Evolutionary conservation across 352 stramenopile species (phyloP).

Genomic region (Globisporangium heterothallicum): DNA sequence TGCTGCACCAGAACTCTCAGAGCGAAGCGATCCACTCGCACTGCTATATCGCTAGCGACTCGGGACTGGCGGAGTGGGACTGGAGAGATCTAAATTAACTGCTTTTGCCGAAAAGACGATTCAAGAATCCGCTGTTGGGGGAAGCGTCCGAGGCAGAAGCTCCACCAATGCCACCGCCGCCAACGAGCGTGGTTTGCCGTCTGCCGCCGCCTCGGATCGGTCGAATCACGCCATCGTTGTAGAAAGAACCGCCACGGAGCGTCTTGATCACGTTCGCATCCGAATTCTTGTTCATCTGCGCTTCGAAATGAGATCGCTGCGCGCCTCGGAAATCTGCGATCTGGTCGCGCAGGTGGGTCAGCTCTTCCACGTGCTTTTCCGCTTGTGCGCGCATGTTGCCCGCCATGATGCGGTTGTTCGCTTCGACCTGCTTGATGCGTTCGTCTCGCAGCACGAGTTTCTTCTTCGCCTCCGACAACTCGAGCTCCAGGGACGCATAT

Average conservation of each 20-base stretch:
- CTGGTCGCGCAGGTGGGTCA: constrained; percentile 80
- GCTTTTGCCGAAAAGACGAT: constrained; percentile 45
- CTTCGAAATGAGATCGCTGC: constrained; percentile 73
- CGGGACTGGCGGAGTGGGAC: too few species aligned
- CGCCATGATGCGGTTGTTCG: constrained; percentile 83
- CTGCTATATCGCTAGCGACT: too few species aligned
- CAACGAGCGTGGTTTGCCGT: constrained; percentile 40
- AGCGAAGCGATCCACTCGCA: too few species aligned
- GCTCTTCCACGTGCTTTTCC: constrained; percentile 85
- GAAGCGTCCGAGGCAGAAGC: background rate
- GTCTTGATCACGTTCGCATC: constrained; percentile 53
- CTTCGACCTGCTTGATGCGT: constrained; percentile 87
- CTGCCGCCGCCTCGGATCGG: constrained; percentile 67
- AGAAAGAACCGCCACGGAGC: constrained; percentile 58
- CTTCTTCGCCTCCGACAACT: constrained; percentile 85
- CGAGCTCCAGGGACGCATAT: constrained; percentile 86
- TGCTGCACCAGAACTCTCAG: too few species aligned
- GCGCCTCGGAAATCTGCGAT: constrained; percentile 78
- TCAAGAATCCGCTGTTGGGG: constrained; percentile 34
- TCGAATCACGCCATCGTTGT: constrained; percentile 61
- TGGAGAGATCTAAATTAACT: constrained; percentile 11
- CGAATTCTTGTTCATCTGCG: constrained; percentile 47
- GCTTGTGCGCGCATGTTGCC: constrained; percentile 86
- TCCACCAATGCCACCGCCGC: constrained; percentile 14
- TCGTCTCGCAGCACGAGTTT: constrained; percentile 87